Evolutionary conservation across 768 basidiomycete genomes (phyloP).

Genomic region (Russula brevipes): DNA sequence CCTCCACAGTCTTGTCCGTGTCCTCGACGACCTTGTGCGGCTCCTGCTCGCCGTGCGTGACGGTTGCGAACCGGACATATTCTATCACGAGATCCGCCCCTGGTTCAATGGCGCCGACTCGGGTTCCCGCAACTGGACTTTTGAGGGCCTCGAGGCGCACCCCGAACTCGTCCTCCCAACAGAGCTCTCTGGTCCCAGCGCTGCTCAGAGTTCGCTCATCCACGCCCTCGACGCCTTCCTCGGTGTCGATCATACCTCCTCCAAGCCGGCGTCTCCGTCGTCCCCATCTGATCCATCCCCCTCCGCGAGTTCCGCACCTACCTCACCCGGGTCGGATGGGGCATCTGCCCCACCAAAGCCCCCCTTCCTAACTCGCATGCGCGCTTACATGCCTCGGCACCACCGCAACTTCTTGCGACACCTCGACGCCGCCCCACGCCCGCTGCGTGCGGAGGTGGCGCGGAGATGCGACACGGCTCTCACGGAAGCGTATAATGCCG

Average conservation of each 20-base stretch:
- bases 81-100: constrained; percentile 54
- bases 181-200: constrained; percentile 52
- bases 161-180: constrained; percentile 31
- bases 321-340: too few species aligned
- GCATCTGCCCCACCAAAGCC: not conserved
- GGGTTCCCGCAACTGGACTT: constrained; percentile 37
- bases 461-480: constrained; percentile 25
- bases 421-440: constrained; percentile 43
- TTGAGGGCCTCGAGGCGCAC: constrained; percentile 41
- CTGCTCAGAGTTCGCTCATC: constrained; percentile 58
- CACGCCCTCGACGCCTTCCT: constrained; percentile 52
- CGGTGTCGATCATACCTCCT: constrained; percentile 41
- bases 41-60: constrained; percentile 62
- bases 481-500: constrained; percentile 43
- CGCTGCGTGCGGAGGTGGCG: constrained; percentile 43
- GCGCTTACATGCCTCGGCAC: constrained; percentile 55
- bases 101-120: constrained; percentile 59
- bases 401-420: constrained; percentile 55
- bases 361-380: constrained; percentile 50
- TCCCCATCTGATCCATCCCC: not conserved
- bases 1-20: constrained; percentile 53
- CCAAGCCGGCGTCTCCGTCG: constrained; percentile 28
- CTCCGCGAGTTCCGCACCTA: not conserved
- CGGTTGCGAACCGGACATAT: constrained; percentile 65
- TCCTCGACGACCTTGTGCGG: constrained; percentile 58